Evolutionary conservation across 2,329 filamentous ascomycete species (phyloP), one percentile per base, ranked within the genome.

Genomic region (Exophiala oligosperma): DNA sequence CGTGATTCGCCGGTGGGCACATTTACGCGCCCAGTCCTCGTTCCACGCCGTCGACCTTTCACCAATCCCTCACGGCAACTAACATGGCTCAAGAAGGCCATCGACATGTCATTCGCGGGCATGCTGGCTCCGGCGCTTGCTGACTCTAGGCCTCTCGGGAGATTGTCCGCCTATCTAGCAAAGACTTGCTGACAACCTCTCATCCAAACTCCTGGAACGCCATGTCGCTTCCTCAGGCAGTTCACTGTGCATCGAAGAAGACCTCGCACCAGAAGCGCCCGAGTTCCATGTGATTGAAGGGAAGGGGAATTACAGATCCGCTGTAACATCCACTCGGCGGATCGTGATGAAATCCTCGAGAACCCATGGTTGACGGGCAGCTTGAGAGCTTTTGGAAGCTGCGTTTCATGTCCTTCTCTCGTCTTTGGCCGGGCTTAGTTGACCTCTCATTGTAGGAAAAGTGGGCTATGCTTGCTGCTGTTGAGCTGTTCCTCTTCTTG

Each of bases 111-210:
- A 26, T 53, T 11, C 51, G 44, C 57, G 24, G 17, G 56, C 43
- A 35, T 52, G 49, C 38, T 59, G 55, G 49, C 49, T 49, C 54
- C 49, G 57, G 61, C 58, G 61, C 58, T 54, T 61, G 41, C 8
- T 43, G 52, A 52, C 17, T 56, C 52, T 56, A 44, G 37, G 26
- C 57, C 57, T 57, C 54, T 59, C 58, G 56, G 55, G 41, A 26
- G 24, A 44, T 41, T 56, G 48, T 37, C 50, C 49, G 43, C 57
- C 51, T 35, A n/a, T 14, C 9, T 52, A 56, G 14, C 51, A 48
- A 17, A 32, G 49, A 37, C 50, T 52, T 56, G 63, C 38, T 65
- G 63, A 61, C 63, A 64, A 4, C 32, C 26, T 61, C 46, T 58
- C 14, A 46, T 52, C 64, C 62, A 66, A 62, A 56, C 59, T 58